Percentiles rank a stretch among this genome's conserved stretches.
Conservation (phyloP, 768 basidiomycete genomes). For the Serendipita indica region DNA sequence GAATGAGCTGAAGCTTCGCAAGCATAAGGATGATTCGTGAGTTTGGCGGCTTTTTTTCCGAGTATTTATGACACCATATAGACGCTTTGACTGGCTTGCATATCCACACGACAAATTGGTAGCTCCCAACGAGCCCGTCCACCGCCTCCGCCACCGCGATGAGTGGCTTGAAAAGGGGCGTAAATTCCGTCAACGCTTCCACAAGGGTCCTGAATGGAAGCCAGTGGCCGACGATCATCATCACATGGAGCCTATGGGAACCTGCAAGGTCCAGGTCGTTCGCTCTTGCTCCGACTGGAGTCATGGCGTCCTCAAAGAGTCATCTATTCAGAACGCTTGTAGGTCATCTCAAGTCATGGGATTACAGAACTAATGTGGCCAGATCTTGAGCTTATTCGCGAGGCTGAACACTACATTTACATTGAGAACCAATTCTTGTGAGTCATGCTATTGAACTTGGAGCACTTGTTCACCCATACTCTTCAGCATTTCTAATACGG, state of each 20-base stretch:
- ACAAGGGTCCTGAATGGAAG: slow-evolving; percentile 21
- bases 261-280: slow-evolving; percentile 63
- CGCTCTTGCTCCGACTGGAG: slow-evolving; percentile 89
- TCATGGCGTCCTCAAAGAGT: slow-evolving; percentile 76
- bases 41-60: too few relatives aligned
- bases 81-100: slow-evolving; percentile 49
- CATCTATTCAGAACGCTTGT: slow-evolving; percentile 88
- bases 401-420: slow-evolving; percentile 80
- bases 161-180: slow-evolving; percentile 31
- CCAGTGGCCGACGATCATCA: slow-evolving; percentile 23
- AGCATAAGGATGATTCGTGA: slow-evolving; percentile 19
- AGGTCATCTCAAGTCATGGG: slow-evolving; percentile 21
- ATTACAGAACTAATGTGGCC: background rate
- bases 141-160: slow-evolving; percentile 56
- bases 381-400: slow-evolving; percentile 69
- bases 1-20: slow-evolving; percentile 81
- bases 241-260: slow-evolving; percentile 29
- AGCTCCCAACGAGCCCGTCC: slow-evolving; percentile 53
- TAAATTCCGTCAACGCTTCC: slow-evolving; percentile 16
- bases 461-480: background rate
- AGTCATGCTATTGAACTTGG: slow-evolving; percentile 20
- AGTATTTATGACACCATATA: too few relatives aligned
- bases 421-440: slow-evolving; percentile 90
- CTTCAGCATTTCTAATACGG: slow-evolving; percentile 61
- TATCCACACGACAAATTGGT: slow-evolving; percentile 54